These are phyloP conservation scores for Verticillium nubilum DNA, from an alignment of 2,329 filamentous ascomycete species.

Conservation along the genomic window DNA sequence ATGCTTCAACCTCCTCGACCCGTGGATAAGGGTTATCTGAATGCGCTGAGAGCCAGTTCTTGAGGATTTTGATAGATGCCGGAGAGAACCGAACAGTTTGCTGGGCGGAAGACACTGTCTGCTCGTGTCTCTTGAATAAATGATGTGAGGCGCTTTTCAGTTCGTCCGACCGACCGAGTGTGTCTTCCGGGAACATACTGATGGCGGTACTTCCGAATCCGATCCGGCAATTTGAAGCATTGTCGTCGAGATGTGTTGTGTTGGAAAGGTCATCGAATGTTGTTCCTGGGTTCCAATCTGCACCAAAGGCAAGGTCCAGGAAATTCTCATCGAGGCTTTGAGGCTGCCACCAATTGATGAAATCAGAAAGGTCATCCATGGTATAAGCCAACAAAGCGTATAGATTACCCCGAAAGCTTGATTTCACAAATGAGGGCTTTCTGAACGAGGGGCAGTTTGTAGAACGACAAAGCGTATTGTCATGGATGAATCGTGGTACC, in stretches of 20 bases:
- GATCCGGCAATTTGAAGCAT: background rate
- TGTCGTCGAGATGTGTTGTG: background rate
- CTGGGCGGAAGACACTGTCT: slow-evolving; percentile 41
- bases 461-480: too few species aligned
- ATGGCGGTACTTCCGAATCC: background rate
- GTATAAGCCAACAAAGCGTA: background rate
- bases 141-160: background rate
- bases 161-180: too few species aligned
- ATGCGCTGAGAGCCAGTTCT: slow-evolving; percentile 79
- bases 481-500: too few species aligned
- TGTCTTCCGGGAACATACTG: too few species aligned
- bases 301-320: background rate
- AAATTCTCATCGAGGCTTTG: background rate
- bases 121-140: background rate
- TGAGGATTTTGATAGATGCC: slow-evolving; percentile 73
- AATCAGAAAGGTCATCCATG: background rate
- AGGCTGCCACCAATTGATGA: background rate
- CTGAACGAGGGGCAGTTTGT: too few species aligned
- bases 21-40: slow-evolving; percentile 80
- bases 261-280: background rate
- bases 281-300: background rate
- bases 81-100: slow-evolving; percentile 72
- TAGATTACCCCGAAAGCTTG: too few species aligned
- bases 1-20: slow-evolving; percentile 76
- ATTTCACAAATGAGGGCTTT: too few species aligned